Conservation (phyloP, 495 filamentous ascomycete genomes). For the Bryoglossum gracile region DNA sequence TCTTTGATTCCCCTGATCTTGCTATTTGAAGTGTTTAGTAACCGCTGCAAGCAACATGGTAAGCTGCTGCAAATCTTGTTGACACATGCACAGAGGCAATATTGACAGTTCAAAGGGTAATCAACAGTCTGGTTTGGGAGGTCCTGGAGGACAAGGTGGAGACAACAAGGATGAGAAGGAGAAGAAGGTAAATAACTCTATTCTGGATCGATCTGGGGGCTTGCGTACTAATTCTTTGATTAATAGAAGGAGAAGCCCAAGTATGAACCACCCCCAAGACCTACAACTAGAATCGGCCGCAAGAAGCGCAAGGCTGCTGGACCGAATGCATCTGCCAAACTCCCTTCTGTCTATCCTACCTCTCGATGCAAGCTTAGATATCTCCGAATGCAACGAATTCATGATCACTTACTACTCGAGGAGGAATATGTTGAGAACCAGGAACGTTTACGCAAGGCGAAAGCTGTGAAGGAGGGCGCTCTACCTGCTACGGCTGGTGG, state of each 20-base stretch:
- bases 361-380: constrained; percentile 96
- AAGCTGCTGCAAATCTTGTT: constrained; percentile 15
- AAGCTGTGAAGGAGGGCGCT: constrained; percentile 63
- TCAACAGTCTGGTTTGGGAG: constrained; percentile 79
- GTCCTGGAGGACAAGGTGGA: constrained; percentile 52
- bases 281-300: constrained; percentile 94
- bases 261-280: constrained; percentile 96
- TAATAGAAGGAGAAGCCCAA: constrained; percentile 95
- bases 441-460: constrained; percentile 85
- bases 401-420: constrained; percentile 93
- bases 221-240: no score
- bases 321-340: constrained; percentile 87
- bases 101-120: constrained; percentile 51
- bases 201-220: no score
- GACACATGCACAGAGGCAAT: constrained; percentile 2
- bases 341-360: constrained; percentile 87
- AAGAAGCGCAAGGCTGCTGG: constrained; percentile 94
- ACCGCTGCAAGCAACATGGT: constrained; percentile 21
- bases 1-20: background rate
- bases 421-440: constrained; percentile 99
- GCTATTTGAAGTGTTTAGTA: background rate
- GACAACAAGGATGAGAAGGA: constrained; percentile 85
- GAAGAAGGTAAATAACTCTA: constrained; percentile 89
- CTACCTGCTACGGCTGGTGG: constrained; percentile 38
- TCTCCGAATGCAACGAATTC: constrained; percentile 95